Conservation (phyloP, 1,284 basidiomycete genomes). For the Papiliotrema terrestris region DNA sequence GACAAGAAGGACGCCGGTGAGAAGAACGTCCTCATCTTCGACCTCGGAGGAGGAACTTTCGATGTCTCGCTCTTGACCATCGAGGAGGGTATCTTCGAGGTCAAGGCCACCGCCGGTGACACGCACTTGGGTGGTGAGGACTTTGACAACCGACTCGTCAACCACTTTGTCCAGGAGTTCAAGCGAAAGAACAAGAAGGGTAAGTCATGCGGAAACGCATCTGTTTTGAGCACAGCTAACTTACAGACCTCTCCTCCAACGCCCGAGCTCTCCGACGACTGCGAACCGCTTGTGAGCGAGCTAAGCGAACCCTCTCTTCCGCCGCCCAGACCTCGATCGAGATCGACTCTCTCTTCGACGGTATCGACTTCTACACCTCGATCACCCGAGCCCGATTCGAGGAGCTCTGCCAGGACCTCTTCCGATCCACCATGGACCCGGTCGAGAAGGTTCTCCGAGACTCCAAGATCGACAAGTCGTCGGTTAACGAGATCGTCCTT, state of each 20-base stretch:
- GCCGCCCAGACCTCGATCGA: constrained; percentile 96
- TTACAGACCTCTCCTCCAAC: constrained; percentile 77
- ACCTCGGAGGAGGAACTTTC: constrained; percentile 98
- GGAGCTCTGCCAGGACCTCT: constrained; percentile 94
- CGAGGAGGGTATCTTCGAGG: constrained; percentile 98
- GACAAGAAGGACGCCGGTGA: constrained; percentile 73
- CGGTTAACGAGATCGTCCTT: constrained; percentile 91
- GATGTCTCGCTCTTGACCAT: constrained; percentile 98
- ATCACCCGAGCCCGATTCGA: constrained; percentile 99
- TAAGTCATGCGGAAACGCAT: constrained; percentile 47
- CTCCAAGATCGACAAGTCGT: constrained; percentile 94
- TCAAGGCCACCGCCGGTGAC: constrained; percentile 98
- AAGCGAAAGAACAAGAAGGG: constrained; percentile 94
- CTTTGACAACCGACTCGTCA: constrained; percentile 97
- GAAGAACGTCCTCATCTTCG: constrained; percentile 96
- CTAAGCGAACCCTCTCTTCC: constrained; percentile 96
- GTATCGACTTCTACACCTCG: constrained; percentile 97
- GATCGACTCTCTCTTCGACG: constrained; percentile 97
- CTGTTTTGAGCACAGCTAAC: constrained; percentile 22
- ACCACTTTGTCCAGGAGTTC: constrained; percentile 98
- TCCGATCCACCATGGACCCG: constrained; percentile 94
- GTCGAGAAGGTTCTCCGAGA: constrained; percentile 98
- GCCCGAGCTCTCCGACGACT: constrained; percentile 95
- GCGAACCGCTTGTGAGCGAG: constrained; percentile 96
- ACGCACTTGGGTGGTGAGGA: constrained; percentile 99